Evolutionary conservation across 208 protist species (phyloP).

Genomic region (Porcisia hertigi): DNA sequence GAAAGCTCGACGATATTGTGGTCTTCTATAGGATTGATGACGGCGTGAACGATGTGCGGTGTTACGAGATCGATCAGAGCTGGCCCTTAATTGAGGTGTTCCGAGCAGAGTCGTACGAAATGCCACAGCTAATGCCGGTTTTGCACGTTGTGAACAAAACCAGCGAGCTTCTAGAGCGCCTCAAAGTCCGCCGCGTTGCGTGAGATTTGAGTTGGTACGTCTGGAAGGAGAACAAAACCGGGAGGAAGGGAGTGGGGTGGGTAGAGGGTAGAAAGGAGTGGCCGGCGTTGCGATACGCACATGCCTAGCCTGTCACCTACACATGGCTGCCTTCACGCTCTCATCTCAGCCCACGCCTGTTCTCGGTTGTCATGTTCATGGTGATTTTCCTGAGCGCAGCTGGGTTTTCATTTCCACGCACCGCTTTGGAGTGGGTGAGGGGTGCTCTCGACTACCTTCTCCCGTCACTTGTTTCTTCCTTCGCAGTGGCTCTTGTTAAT

Average conservation of each 20-base stretch:
- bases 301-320: background rate
- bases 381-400: background rate
- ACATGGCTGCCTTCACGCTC: background rate
- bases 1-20: slow-evolving; percentile 54
- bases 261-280: background rate
- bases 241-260: background rate
- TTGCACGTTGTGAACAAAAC: slow-evolving; percentile 69
- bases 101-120: slow-evolving; percentile 65
- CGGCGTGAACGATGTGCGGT: slow-evolving; percentile 74
- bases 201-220: slow-evolving; percentile 1
- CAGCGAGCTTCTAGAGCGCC: slow-evolving; percentile 65
- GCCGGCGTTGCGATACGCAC: background rate
- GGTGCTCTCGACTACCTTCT: background rate
- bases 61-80: slow-evolving; percentile 65
- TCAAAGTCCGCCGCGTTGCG: slow-evolving; percentile 37
- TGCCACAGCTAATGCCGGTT: slow-evolving; percentile 78
- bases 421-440: no score
- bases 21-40: slow-evolving; percentile 89
- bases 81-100: slow-evolving; percentile 87
- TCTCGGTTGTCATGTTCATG: background rate
- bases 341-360: background rate
- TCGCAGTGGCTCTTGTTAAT: background rate
- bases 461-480: background rate
- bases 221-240: background rate
- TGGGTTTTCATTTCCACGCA: no score